Percentiles rank a stretch among this genome's conserved stretches.
Evolutionary conservation across 352 stramenopile species (phyloP).

Genomic region (Phytophthora pluvialis): DNA sequence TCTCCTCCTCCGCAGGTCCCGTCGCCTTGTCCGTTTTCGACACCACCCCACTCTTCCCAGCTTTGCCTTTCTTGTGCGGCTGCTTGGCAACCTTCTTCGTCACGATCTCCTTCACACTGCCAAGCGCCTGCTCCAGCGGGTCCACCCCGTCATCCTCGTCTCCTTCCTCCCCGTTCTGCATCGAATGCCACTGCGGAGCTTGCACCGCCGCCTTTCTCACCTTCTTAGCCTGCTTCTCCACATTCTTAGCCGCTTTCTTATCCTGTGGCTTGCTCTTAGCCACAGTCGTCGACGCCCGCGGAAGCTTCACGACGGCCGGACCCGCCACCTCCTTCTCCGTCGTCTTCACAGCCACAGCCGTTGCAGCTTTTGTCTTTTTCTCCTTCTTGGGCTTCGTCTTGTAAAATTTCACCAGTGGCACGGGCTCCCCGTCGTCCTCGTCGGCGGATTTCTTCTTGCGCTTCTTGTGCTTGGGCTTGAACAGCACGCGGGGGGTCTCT

Average conservation of each 20-base stretch:
- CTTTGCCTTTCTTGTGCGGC: conserved; percentile 29
- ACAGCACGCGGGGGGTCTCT: conserved; percentile 47
- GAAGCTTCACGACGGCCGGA: conserved; percentile 18
- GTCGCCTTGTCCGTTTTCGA: not conserved
- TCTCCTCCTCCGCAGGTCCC: not conserved
- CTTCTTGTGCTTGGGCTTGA: conserved; percentile 42
- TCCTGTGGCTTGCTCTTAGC: conserved; percentile 2
- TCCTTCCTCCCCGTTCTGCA: conserved; percentile 8
- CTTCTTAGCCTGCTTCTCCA: conserved; percentile 17
- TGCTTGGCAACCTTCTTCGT: conserved; percentile 9
- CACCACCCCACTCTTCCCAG: not conserved
- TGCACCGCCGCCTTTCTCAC: conserved; percentile 12
- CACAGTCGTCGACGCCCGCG: not conserved
- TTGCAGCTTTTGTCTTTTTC: conserved; percentile 33
- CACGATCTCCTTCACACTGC: conserved; percentile 42
- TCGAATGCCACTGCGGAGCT: conserved; percentile 10
- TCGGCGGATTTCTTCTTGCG: conserved; percentile 32
- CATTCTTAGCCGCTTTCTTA: not conserved
- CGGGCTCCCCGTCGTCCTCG: conserved; percentile 33
- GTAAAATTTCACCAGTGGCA: conserved; percentile 47
- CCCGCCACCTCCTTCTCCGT: conserved; percentile 21
- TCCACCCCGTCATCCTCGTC: conserved; percentile 15
- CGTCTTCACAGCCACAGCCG: not conserved
- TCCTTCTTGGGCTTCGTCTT: conserved; percentile 25
- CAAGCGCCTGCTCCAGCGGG: conserved; percentile 41